phyloP scores from a whole-genome alignment of 306 rosid genomes.

The Rosa chinensis region DNA sequence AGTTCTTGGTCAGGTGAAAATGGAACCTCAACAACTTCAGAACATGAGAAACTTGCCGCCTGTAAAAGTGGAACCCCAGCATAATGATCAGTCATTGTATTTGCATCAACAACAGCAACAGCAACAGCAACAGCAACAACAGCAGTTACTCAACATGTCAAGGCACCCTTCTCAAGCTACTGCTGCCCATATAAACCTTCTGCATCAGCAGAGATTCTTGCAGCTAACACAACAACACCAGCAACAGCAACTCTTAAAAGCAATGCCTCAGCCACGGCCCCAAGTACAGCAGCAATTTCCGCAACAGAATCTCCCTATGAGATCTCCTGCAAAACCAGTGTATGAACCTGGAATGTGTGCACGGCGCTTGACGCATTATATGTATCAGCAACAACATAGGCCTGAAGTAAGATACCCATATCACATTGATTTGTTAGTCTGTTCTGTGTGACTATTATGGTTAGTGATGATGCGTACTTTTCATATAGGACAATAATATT shows the following conservation, averaged over 20 bases:
- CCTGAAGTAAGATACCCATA: conserved; percentile 64
- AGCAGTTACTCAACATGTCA: conserved; percentile 84
- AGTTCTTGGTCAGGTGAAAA: conserved; percentile 60
- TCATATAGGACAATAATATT: conserved; percentile 77
- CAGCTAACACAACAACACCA: conserved; percentile 83
- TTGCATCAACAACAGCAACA: conserved; percentile 69
- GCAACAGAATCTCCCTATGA: conserved; percentile 68
- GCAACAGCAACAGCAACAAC: conserved; percentile 59
- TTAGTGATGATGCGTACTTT: conserved; percentile 24
- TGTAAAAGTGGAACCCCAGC: conserved; percentile 79
- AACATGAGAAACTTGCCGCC: conserved; percentile 51
- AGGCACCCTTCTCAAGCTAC: conserved; percentile 85
- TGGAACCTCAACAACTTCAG: conserved; percentile 81
- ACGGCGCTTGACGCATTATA: conserved; percentile 84
- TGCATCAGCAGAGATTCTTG: conserved; percentile 76
- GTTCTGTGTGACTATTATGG: conserved; percentile 18
- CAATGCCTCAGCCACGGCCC: conserved; percentile 85
- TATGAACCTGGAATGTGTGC: conserved; percentile 99
- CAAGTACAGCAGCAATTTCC: conserved; percentile 83
- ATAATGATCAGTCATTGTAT: conserved; percentile 71
- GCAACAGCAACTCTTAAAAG: conserved; percentile 84
- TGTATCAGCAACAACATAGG: conserved; percentile 93
- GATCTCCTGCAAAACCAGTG: conserved; percentile 74
- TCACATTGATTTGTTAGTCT: conserved; percentile 5
- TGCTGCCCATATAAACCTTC: conserved; percentile 79